Evolutionary conservation across 768 basidiomycete species (phyloP).

Genomic region (Boletellus emodensis): DNA sequence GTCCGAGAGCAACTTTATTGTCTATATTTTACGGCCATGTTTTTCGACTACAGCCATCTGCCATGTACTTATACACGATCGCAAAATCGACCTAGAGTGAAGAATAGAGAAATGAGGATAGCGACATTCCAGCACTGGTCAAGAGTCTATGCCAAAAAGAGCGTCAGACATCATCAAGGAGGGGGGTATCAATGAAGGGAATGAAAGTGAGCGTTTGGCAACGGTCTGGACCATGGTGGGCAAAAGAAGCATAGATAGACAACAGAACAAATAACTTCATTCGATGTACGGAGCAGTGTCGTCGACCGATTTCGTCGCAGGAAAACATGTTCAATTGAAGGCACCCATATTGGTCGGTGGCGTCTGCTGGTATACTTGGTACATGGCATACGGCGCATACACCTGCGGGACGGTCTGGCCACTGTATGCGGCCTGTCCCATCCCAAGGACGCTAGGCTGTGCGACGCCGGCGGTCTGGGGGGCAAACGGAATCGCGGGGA

Average conservation of each 20-base stretch:
- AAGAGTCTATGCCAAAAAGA: constrained; percentile 24
- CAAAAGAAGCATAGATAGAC: constrained; percentile 31
- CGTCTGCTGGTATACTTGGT: constrained; percentile 77
- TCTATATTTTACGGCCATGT: constrained; percentile 34
- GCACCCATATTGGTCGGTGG: constrained; percentile 70
- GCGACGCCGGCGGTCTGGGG: constrained; percentile 58
- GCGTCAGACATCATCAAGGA: constrained; percentile 18
- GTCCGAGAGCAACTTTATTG: constrained; percentile 20
- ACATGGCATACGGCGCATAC: constrained; percentile 76
- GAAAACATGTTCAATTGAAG: constrained; percentile 51
- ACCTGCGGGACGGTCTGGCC: constrained; percentile 59
- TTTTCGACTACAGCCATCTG: constrained; percentile 34
- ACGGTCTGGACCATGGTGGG: constrained; percentile 23
- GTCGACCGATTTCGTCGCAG: constrained; percentile 35
- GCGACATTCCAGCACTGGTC: constrained; percentile 30
- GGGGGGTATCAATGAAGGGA: constrained; percentile 31
- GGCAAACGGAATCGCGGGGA: constrained; percentile 47
- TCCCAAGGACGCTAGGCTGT: constrained; percentile 56
- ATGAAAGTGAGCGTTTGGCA: constrained; percentile 21
- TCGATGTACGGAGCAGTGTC: constrained; percentile 37
- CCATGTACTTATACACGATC: constrained; percentile 39
- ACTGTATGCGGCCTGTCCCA: constrained; percentile 64
- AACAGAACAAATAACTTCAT: constrained; percentile 32
- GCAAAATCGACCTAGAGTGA: constrained; percentile 30
- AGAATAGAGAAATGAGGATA: constrained; percentile 29